Conservation (phyloP, 257 asterid species). For the Rehmannia glutinosa region DNA sequence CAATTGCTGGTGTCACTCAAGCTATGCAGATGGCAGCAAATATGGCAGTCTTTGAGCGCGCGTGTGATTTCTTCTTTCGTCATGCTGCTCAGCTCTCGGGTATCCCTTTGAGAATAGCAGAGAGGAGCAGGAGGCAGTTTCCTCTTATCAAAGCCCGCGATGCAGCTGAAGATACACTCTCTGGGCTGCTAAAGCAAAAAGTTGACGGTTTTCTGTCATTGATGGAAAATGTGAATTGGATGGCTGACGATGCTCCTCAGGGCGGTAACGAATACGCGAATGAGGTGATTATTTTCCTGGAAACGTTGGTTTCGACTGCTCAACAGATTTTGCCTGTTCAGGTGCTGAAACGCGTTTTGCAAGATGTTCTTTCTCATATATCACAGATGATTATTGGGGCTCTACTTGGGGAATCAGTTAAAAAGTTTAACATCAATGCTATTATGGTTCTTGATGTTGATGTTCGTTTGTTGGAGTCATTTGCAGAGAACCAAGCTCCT, state of each 20-base stretch:
- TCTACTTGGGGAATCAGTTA: slow-evolving; percentile 74
- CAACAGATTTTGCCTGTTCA: slow-evolving; percentile 85
- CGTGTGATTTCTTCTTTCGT: slow-evolving; percentile 93
- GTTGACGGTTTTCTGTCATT: slow-evolving; percentile 84
- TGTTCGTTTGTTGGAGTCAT: slow-evolving; percentile 72
- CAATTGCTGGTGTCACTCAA: slow-evolving; percentile 72
- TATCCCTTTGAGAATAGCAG: slow-evolving; percentile 84
- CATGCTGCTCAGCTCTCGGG: slow-evolving; percentile 99
- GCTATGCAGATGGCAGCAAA: slow-evolving; percentile 99
- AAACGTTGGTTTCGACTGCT: slow-evolving; percentile 86
- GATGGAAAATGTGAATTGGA: slow-evolving; percentile 94
- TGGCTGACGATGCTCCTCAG: slow-evolving; percentile 70
- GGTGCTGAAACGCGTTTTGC: slow-evolving; percentile 79
- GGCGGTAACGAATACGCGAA: slow-evolving; percentile 88
- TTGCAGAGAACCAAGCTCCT: slow-evolving; percentile 84
- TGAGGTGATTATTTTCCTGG: slow-evolving; percentile 85
- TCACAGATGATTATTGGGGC: slow-evolving; percentile 83
- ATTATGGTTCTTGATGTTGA: slow-evolving; percentile 81
- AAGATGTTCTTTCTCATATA: slow-evolving; percentile 83
- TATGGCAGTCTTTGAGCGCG: slow-evolving; percentile 94
- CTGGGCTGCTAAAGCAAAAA: slow-evolving; percentile 87
- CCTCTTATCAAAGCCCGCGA: slow-evolving; percentile 81
- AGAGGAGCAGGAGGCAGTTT: slow-evolving; percentile 77
- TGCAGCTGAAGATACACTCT: slow-evolving; percentile 80
- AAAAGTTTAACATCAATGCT: slow-evolving; percentile 69